Base-by-base conservation (phyloP, 108 stramenopile species). In the Phaeodactylum tricornutum region DNA sequence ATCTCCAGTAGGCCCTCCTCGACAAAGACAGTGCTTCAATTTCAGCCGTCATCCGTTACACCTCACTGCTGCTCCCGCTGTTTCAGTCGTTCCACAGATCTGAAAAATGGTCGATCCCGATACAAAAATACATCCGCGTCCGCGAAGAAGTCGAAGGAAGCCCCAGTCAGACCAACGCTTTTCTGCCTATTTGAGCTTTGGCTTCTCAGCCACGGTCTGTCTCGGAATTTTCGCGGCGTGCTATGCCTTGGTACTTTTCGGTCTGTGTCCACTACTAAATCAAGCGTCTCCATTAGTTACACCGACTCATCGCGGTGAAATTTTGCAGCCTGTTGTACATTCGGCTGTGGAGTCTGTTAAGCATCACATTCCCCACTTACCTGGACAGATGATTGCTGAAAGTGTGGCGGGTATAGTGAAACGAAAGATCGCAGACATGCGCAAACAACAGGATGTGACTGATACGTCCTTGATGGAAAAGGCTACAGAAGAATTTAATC, bases 171-270 rank as follows among this genome's bases (percentile, higher is more conserved):
- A 67, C 4, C 69, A 71, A 25, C 59, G 53, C 14, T 69, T 76
- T 55, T 31, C 57, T 2, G 52, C 68, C 22, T 78, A 72, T 55
- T 27, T 78, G 19, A 37, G 43, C 25, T 78, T 78, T 44, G 71
- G 76, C 8, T 37, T 49, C n/a, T 11, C 43, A 2, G 37, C 53
- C 2, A 78, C 67, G 30, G 30, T 54, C 20, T 69, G 67, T 53
- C 7, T 67, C 42, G 61, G 39, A 12, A 33, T 61, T 2, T 78
- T 78, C 51, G 27, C 59, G 9, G 16, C 57, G 12, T 55, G 55
- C 23, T 77, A 78, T 40, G 39, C 54, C 2, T n/a, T 78, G 14
- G 39, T 66, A 6, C 43, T 78, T 49, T 16, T 72, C 6, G 36
- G 25, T 20, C 12, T 69, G 2, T 57, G 52, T 42, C 76, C 76